These are phyloP conservation scores for Colletotrichum euphorbiae DNA, from an alignment of 2,329 filamentous ascomycete species.

Conservation along the genomic window DNA sequence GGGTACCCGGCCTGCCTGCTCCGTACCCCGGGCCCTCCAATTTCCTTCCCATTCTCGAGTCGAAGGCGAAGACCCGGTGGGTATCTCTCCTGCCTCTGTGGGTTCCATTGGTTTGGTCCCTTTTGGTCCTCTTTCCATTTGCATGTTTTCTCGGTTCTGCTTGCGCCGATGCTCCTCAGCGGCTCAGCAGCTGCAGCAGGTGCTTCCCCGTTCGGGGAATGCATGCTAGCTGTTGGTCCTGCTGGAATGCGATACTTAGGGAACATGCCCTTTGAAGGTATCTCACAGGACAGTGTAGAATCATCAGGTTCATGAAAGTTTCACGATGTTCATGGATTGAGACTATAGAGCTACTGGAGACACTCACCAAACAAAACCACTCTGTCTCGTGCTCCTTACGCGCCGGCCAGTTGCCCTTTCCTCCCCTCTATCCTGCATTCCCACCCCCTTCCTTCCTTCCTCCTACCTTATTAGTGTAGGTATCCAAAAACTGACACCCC, in stretches of 20 bases:
- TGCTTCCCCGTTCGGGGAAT: no score
- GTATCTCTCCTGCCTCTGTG: not conserved
- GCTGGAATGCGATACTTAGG: no score
- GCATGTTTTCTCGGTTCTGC: not conserved
- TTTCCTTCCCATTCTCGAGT: conserved; percentile 38
- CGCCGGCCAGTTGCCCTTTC: not conserved
- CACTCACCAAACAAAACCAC: no score
- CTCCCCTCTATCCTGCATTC: not conserved
- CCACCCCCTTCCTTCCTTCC: not conserved
- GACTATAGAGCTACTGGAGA: no score
- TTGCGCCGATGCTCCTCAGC: conserved; percentile 21
- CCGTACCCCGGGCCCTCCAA: conserved; percentile 36
- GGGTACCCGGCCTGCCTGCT: not conserved
- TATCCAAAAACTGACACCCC: conserved; percentile 16
- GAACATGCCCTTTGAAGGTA: no score
- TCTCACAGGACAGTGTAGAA: no score
- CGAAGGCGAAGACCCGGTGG: conserved; percentile 24
- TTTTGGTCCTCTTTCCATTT: conserved; percentile 7
- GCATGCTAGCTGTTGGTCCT: no score
- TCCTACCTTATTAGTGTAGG: not conserved
- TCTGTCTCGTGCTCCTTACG: no score
- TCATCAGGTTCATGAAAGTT: no score
- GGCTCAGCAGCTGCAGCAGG: conserved; percentile 23
- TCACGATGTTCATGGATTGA: no score
- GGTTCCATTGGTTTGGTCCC: conserved; percentile 2